Conservation (phyloP, 2,329 filamentous ascomycete genomes). For the Colletotrichum camelliae region DNA sequence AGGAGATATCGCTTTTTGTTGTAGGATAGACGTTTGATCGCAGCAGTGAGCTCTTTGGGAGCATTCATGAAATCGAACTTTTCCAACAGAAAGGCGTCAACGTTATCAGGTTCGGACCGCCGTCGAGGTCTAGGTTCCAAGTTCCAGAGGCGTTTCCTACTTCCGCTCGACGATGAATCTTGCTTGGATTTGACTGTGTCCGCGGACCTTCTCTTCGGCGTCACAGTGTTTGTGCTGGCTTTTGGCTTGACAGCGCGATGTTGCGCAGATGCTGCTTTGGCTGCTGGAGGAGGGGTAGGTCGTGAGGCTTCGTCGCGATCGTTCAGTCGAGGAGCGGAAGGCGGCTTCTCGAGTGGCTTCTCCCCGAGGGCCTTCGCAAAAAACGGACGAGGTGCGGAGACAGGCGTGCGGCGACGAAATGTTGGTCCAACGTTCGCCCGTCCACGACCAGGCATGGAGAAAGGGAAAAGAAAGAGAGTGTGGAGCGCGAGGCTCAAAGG, state of each 20-base stretch:
- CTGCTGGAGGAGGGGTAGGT: not conserved
- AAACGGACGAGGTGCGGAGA: not conserved
- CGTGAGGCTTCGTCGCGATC: not conserved
- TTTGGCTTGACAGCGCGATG: not conserved
- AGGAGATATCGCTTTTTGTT: not conserved
- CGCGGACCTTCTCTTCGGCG: not conserved
- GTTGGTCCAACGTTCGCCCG: not conserved
- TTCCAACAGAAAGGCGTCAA: not conserved
- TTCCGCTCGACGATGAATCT: not conserved
- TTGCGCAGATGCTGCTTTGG: not conserved
- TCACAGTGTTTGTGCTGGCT: not conserved
- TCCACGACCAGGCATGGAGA: not conserved
- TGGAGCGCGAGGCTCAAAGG: constrained; percentile 7
- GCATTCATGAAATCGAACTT: not conserved
- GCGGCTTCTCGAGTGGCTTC: not conserved
- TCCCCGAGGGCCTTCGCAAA: not conserved
- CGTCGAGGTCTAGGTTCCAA: not conserved
- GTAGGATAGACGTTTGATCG: not conserved
- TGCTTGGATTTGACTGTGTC: not conserved
- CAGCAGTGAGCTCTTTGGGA: not conserved
- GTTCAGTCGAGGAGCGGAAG: not conserved
- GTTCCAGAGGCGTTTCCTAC: not conserved
- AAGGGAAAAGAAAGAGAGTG: constrained; percentile 4
- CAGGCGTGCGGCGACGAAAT: not conserved
- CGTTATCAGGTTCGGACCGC: not conserved